Evolutionary conservation across 495 filamentous ascomycete genomes (phyloP), one percentile per base, ranked within the genome.

Genomic region (Rhypophila decipiens): DNA sequence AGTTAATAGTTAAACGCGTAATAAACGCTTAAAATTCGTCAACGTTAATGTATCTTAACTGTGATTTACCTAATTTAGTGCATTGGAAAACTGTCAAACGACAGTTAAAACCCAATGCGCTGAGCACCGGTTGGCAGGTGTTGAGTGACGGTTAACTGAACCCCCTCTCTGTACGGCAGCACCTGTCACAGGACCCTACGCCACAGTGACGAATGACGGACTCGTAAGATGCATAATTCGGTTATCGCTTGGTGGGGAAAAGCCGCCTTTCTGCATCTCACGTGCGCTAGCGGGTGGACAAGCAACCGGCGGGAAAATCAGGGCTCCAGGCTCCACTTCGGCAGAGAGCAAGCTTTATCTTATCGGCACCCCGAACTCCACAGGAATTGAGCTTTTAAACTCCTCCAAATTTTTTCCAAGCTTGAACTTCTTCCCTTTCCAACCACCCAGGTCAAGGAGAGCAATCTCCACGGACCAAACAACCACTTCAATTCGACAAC

Each of bases 321-420:
- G 27, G 13, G 36, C 36, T 39, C 15, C 3, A 4, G 17, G 36
- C 35, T 15, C 20, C 22, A n/a, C n/a, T n/a, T n/a, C n/a, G n/a
- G n/a, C n/a, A n/a, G n/a, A 12, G 35, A 29, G 17, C 24, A 24
- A 17, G 13, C 24, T 24, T 15, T 44, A 52, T 53, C 55, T 53
- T 44, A 58, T 58, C 50, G 40, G 35, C 13, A 22, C 1, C 8
- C 22, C 11, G 5, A 17, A 42, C 49, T 56, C 54, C 63, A 62
- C 63, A 64, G 52, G 37, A 39, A 46, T 55, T 37, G 39, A 15
- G 13, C 51, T 53, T 55, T 59, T 50, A 48, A 46, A 35, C 19
- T 40, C 23, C 29, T 44, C 49, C 37, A 59, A 64, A 50, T 58
- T 31, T 63, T 56, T 55, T 37, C 46, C 9, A 39, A 53, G 52